Evolutionary conservation across 31 red algal species (phyloP), one percentile per base, ranked within the genome.

Genomic region (Asparagopsis taxiformis): DNA sequence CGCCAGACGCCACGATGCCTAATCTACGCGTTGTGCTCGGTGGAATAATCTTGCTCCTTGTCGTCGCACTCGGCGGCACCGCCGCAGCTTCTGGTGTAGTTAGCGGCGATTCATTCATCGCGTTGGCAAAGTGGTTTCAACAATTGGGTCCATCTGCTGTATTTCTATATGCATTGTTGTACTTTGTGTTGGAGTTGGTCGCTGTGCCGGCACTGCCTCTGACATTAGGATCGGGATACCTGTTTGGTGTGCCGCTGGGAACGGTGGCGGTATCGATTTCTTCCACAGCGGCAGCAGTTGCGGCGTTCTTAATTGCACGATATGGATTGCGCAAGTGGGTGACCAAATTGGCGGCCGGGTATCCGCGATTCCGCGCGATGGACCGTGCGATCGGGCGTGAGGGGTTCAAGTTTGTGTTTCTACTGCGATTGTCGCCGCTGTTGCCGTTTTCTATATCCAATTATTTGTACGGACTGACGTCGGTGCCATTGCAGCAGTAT

Each of bases 381-480:
- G 97, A 99, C 58, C 72, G 88, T 9, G 97, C 97, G 2, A 90
- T 99, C 20, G 88, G 75, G 3, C 65, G 80, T 15, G 82, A 99
- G 55, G 92, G 97, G 2, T 92, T 99, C 70, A 95, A 93, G 51
- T 83, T 95, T 76, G 92, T 95, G 20, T 62, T 99, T 34, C 84
- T 99, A 39, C 77, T 99, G 22, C 87, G 97, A 5, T 73, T 95
- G 1, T 93, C 89, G 19, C 97, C 97, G 41, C 76, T 99, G 26
- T 51, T 99, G 0, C 97, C 97, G 3, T 99, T 99, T 76, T 51
- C 91, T 2, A 77, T 94, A 16, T 90, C 83, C 50, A 99, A 99
- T 41, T 99, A 99, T 48, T 78, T 99, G 33, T 99, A 99, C 65
- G 97, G 97, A 16, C 72, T 99, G 15, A 99, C 97, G 15, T 89